phyloP scores from a whole-genome alignment of 2,329 filamentous ascomycete genomes.

The Epichloe uncinata region DNA sequence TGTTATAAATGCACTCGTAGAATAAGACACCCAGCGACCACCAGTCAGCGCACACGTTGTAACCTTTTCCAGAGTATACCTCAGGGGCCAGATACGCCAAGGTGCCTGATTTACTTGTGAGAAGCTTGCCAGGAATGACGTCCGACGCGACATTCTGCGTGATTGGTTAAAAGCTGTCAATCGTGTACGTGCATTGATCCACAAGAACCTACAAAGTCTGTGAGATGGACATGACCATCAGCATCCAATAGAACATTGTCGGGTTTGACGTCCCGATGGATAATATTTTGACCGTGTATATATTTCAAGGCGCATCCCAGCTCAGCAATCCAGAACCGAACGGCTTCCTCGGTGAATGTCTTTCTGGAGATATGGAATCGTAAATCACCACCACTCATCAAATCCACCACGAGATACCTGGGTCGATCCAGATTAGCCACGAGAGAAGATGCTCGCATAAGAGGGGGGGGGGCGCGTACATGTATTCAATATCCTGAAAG shows the following conservation, averaged over 20 bases:
- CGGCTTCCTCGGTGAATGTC: constrained; percentile 92
- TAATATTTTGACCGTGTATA: constrained; percentile 74
- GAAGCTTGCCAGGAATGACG: constrained; percentile 63
- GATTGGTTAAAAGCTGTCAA: constrained; percentile 8
- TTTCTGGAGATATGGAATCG: constrained; percentile 97
- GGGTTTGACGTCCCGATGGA: constrained; percentile 83
- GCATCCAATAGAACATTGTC: constrained; percentile 82
- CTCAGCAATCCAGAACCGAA: constrained; percentile 94
- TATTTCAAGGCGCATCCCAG: constrained; percentile 83
- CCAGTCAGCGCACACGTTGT: constrained; percentile 88
- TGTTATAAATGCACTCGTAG: constrained; percentile 99
- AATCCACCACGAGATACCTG: constrained; percentile 92
- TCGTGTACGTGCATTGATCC: background rate
- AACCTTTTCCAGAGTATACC: constrained; percentile 83
- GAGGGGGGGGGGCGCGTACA: constrained; percentile 45
- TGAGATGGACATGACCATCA: constrained; percentile 90
- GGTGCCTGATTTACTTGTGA: constrained; percentile 94
- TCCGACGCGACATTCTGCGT: constrained; percentile 89
- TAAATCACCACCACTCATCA: constrained; percentile 95
- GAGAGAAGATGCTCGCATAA: background rate
- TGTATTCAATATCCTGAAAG: constrained; percentile 98
- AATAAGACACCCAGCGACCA: constrained; percentile 98
- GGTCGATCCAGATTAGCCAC: background rate
- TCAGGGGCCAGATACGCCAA: constrained; percentile 92
- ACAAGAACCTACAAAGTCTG: constrained; percentile 67